Evolutionary conservation across 257 asterid species (phyloP).

Genomic region (Primulina eburnea): DNA sequence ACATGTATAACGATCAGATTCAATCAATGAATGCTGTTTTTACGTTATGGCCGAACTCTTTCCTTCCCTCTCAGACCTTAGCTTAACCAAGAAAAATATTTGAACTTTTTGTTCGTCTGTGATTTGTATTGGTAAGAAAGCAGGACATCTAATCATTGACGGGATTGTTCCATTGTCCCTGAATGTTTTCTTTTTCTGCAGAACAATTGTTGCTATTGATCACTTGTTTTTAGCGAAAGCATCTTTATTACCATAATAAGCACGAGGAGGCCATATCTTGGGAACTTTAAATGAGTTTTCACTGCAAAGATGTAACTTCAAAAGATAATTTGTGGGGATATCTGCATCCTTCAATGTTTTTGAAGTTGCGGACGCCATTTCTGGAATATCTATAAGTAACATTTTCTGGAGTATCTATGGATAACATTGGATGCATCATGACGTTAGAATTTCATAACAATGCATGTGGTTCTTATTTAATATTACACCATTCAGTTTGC

Average conservation of each 20-base stretch:
- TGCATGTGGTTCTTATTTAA: not conserved
- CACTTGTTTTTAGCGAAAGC: not conserved
- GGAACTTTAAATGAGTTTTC: not conserved
- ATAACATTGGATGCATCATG: not conserved
- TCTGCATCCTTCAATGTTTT: not conserved
- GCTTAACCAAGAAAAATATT: not conserved
- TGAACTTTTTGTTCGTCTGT: not conserved
- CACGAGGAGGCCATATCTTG: not conserved
- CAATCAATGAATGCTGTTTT: not conserved
- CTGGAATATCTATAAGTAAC: not conserved
- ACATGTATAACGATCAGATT: not conserved
- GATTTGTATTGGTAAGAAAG: not conserved
- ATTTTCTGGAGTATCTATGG: not conserved
- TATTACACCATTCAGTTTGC: conserved; percentile 20
- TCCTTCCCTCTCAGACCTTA: no score
- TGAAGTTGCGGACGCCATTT: not conserved
- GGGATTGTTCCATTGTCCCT: not conserved
- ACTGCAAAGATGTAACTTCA: not conserved
- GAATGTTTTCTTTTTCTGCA: not conserved
- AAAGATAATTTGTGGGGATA: not conserved
- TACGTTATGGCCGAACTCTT: no score
- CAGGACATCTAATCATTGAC: not conserved
- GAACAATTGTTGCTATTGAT: not conserved
- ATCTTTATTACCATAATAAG: not conserved
- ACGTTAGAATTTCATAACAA: not conserved